A percentile compares a stretch with the other conserved stretches of the same genome.
Evolutionary conservation across 2,329 filamentous ascomycete species (phyloP).

Genomic region (Aureobasidium zeae): DNA sequence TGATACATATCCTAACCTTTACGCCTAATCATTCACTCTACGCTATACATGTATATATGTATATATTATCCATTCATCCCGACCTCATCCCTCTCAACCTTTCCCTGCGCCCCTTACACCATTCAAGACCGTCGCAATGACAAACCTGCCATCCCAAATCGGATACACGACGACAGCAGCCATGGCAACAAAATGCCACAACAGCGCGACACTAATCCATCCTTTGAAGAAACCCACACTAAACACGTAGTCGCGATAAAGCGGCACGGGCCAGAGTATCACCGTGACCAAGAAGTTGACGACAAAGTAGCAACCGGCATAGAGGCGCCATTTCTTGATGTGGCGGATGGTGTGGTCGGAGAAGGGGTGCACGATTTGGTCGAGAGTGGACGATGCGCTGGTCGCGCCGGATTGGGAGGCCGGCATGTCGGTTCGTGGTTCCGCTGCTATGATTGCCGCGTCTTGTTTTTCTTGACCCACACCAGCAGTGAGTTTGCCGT

Average conservation of each 20-base stretch:
- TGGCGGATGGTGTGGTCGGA: constrained; percentile 24
- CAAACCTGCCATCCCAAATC: constrained; percentile 39
- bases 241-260: constrained; percentile 44
- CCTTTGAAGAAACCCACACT: constrained; percentile 39
- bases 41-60: too few relatives aligned
- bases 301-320: constrained; percentile 35
- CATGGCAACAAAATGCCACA: constrained; percentile 43
- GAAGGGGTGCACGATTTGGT: constrained; percentile 39
- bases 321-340: constrained; percentile 23
- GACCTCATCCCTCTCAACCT: neutral
- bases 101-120: constrained; percentile 20
- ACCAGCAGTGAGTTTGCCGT: neutral
- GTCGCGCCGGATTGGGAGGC: neutral
- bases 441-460: neutral
- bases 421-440: neutral
- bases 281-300: constrained; percentile 39
- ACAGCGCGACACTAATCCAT: constrained; percentile 38
- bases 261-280: constrained; percentile 41
- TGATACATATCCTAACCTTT: too few relatives aligned
- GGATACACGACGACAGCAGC: constrained; percentile 40
- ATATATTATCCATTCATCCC: too few relatives aligned
- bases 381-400: constrained; percentile 23
- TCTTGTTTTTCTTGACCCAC: neutral
- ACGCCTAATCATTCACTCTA: too few relatives aligned
- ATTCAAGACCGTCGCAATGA: constrained; percentile 28